Percentiles rank a stretch among this genome's conserved stretches.
Evolutionary conservation across 768 basidiomycete species (phyloP).

Genomic region (Cyclocybe cylindracea): DNA sequence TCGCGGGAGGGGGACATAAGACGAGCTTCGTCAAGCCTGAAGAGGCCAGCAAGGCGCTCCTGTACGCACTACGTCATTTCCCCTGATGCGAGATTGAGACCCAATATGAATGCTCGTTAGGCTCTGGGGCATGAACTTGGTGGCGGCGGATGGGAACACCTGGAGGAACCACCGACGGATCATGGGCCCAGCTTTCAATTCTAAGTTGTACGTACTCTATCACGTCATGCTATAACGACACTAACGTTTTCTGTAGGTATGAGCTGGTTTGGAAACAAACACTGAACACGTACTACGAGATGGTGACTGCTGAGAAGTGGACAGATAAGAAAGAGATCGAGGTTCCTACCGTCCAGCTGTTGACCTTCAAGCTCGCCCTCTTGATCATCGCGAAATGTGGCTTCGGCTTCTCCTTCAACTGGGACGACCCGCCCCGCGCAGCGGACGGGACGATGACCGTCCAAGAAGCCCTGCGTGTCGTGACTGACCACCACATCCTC

Average conservation of each 20-base stretch:
- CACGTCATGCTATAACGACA: conserved; percentile 12
- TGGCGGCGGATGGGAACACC: conserved; percentile 42
- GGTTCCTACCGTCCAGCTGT: conserved; percentile 29
- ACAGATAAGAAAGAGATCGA: conserved; percentile 23
- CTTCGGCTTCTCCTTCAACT: conserved; percentile 45
- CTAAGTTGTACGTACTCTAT: conserved; percentile 31
- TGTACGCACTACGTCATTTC: conserved; percentile 24
- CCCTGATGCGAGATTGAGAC: not conserved
- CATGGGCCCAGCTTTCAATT: conserved; percentile 45
- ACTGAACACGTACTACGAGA: conserved; percentile 34
- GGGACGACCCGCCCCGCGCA: conserved; percentile 37
- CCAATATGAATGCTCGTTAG: conserved; percentile 19
- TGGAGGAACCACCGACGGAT: conserved; percentile 50
- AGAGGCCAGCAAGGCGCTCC: conserved; percentile 17
- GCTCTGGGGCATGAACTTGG: conserved; percentile 47
- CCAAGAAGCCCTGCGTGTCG: conserved; percentile 26
- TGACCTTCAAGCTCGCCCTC: conserved; percentile 44
- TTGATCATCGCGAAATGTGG: conserved; percentile 46
- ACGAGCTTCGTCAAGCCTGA: conserved; percentile 42
- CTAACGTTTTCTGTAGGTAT: conserved; percentile 27
- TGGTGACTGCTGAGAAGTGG: conserved; percentile 40
- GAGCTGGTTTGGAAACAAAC: conserved; percentile 43
- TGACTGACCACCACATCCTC: conserved; percentile 29
- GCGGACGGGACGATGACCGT: conserved; percentile 37
- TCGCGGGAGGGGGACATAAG: conserved; percentile 38